phyloP scores from a whole-genome alignment of 225 moss, liverwort and hornwort species.

The Anthoceros angustus region DNA sequence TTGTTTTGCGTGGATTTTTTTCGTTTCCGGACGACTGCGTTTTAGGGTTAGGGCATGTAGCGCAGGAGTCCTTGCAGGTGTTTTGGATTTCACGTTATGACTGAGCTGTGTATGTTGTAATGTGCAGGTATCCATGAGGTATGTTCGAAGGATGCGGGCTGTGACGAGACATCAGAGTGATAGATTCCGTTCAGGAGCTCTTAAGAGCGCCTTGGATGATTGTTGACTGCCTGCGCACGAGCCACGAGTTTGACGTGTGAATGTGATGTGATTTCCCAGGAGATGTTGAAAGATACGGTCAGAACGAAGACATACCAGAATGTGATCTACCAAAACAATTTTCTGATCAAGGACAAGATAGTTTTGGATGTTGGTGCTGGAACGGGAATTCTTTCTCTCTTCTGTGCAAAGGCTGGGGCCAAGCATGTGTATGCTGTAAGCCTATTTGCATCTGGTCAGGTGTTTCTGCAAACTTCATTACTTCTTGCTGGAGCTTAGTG shows the following conservation, averaged over 20 bases:
- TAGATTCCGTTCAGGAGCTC: too few relatives aligned
- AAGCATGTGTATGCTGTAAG: conserved; percentile 94
- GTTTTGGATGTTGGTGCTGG: conserved; percentile 94
- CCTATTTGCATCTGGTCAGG: background rate
- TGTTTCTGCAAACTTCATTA: background rate
- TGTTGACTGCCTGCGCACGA: too few relatives aligned
- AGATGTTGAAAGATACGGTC: conserved; percentile 97
- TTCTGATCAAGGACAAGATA: conserved; percentile 82
- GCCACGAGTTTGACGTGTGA: background rate
- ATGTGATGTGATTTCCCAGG: conserved; percentile 29
- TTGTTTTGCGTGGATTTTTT: background rate
- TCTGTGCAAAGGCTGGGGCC: conserved; percentile 89
- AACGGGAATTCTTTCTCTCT: conserved; percentile 88
- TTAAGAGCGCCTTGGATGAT: too few relatives aligned
- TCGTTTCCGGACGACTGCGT: background rate
- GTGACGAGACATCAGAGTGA: background rate
- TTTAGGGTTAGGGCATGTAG: background rate
- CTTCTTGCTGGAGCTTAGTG: background rate
- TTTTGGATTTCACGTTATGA: too few relatives aligned
- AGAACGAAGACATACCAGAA: conserved; percentile 97
- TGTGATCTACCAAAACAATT: conserved; percentile 83
- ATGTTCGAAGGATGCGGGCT: conserved; percentile 20
- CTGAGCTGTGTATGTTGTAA: background rate
- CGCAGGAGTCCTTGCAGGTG: background rate
- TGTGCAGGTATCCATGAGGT: conserved; percentile 99